phyloP scores from a whole-genome alignment of 352 stramenopile species.

The Globisporangium acanthophoron region DNA sequence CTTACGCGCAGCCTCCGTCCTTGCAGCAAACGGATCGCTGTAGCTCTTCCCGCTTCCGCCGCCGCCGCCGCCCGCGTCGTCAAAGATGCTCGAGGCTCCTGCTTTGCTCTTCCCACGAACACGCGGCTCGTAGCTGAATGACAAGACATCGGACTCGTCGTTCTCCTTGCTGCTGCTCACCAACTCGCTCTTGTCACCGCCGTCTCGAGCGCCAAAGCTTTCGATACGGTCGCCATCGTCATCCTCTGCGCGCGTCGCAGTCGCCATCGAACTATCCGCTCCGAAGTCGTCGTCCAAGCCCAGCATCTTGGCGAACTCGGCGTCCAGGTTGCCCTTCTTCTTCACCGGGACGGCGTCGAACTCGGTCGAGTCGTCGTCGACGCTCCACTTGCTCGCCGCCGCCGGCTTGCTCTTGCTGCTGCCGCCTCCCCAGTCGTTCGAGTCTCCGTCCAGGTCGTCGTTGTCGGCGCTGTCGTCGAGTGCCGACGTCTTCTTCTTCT shows the following conservation, averaged over 20 bases:
- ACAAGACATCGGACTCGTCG: background rate
- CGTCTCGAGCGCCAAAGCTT: slow-evolving; percentile 6
- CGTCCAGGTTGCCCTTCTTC: slow-evolving; percentile 43
- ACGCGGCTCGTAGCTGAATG: slow-evolving; percentile 12
- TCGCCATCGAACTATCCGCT: background rate
- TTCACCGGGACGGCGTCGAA: slow-evolving; percentile 17
- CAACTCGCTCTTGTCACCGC: background rate
- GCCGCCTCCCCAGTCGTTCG: slow-evolving; percentile 12
- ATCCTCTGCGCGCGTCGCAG: background rate
- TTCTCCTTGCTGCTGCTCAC: slow-evolving; percentile 1
- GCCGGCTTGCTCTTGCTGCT: slow-evolving; percentile 22
- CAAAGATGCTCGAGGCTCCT: background rate
- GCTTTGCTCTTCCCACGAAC: slow-evolving; percentile 5
- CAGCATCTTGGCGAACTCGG: slow-evolving; percentile 66
- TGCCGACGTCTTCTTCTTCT: slow-evolving; percentile 19
- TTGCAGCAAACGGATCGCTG: slow-evolving; percentile 6
- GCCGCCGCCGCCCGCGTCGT: background rate
- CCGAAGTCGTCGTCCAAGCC: slow-evolving; percentile 37
- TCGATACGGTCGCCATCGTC: background rate
- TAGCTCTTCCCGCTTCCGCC: background rate
- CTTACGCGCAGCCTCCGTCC: background rate
- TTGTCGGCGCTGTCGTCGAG: slow-evolving; percentile 27
- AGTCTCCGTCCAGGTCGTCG: slow-evolving; percentile 11
- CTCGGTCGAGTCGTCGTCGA: slow-evolving; percentile 18
- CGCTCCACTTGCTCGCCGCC: slow-evolving; percentile 15